Evolutionary conservation across 352 stramenopile species (phyloP).

Genomic region (Aphanomyces cochlioides): DNA sequence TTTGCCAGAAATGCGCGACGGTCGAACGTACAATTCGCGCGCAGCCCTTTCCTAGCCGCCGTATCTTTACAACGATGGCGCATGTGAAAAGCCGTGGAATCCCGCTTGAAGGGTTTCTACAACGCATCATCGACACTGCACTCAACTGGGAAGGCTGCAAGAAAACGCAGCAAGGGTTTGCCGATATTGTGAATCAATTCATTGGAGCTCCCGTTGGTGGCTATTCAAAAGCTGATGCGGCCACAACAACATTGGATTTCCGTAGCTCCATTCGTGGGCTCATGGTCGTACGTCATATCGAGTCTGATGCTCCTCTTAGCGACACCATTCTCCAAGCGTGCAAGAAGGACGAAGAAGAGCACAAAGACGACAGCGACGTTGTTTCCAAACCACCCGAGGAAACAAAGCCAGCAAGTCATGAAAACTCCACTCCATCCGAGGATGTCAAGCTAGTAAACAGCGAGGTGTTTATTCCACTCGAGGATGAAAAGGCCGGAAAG

Average conservation of each 20-base stretch:
- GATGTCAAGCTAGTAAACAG: neutral
- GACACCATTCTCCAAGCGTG: neutral
- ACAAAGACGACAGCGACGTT: slow-evolving; percentile 1
- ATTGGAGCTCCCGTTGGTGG: slow-evolving; percentile 3
- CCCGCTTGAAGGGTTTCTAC: slow-evolving; percentile 20
- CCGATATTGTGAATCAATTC: slow-evolving; percentile 8
- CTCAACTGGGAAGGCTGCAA: slow-evolving; percentile 10
- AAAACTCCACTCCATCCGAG: neutral
- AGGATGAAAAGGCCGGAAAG: too few species aligned
- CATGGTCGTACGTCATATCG: slow-evolving; percentile 11
- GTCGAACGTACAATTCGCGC: neutral
- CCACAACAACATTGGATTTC: slow-evolving; percentile 11
- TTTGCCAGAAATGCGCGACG: neutral
- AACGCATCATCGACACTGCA: slow-evolving; percentile 10
- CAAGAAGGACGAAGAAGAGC: slow-evolving; percentile 4
- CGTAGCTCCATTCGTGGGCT: slow-evolving; percentile 6
- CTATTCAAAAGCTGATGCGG: neutral
- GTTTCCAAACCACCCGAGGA: neutral
- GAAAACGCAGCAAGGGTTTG: neutral
- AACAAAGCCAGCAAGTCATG: neutral
- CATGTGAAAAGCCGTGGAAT: slow-evolving; percentile 10
- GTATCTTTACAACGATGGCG: neutral
- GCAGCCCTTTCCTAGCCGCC: slow-evolving; percentile 5
- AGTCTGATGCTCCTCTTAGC: neutral
- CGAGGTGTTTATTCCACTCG: too few species aligned